Evolutionary conservation across 352 stramenopile species (phyloP).

Genomic region (Phytophthora litchii): DNA sequence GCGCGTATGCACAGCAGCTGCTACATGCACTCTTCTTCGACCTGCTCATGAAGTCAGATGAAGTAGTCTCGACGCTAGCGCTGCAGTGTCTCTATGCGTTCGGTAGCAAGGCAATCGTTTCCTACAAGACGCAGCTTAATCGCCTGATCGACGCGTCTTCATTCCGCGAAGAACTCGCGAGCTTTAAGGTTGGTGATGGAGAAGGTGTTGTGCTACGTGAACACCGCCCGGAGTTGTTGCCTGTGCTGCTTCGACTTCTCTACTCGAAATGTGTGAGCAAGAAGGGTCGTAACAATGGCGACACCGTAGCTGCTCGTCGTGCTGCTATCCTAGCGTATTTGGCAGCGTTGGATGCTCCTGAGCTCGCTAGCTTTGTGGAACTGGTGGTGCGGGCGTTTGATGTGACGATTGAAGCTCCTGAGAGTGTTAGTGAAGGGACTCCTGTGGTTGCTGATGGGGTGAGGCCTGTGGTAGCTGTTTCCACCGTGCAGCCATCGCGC

Average conservation of each 20-base stretch:
- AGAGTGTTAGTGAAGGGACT: slow-evolving; percentile 2
- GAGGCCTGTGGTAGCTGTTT: slow-evolving; percentile 43
- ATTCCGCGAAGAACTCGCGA: slow-evolving; percentile 92
- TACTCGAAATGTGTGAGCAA: slow-evolving; percentile 92
- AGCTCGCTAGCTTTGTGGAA: slow-evolving; percentile 88
- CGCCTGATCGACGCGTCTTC: slow-evolving; percentile 78
- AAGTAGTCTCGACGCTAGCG: slow-evolving; percentile 84
- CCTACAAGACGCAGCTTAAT: slow-evolving; percentile 89
- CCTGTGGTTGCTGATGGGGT: slow-evolving; percentile 23
- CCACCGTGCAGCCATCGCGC: slow-evolving; percentile 68
- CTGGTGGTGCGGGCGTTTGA: slow-evolving; percentile 91
- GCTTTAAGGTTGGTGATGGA: slow-evolving; percentile 83
- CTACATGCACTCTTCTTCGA: slow-evolving; percentile 88
- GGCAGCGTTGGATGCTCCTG: slow-evolving; percentile 68
- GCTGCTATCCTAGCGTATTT: slow-evolving; percentile 91
- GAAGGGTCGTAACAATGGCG: slow-evolving; percentile 81
- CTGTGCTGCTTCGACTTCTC: slow-evolving; percentile 87
- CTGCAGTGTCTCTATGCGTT: slow-evolving; percentile 89
- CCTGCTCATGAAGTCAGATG: slow-evolving; percentile 91
- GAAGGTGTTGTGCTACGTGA: slow-evolving; percentile 75
- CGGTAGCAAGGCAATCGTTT: slow-evolving; percentile 77
- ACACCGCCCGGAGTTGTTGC: slow-evolving; percentile 80
- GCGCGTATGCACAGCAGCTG: slow-evolving; percentile 76
- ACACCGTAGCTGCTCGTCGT: slow-evolving; percentile 87
- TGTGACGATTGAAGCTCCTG: slow-evolving; percentile 42